A percentile compares a stretch with the other conserved stretches of the same genome.
phyloP scores from a whole-genome alignment of 768 basidiomycete genomes.

The Tephrocybe sp. region DNA sequence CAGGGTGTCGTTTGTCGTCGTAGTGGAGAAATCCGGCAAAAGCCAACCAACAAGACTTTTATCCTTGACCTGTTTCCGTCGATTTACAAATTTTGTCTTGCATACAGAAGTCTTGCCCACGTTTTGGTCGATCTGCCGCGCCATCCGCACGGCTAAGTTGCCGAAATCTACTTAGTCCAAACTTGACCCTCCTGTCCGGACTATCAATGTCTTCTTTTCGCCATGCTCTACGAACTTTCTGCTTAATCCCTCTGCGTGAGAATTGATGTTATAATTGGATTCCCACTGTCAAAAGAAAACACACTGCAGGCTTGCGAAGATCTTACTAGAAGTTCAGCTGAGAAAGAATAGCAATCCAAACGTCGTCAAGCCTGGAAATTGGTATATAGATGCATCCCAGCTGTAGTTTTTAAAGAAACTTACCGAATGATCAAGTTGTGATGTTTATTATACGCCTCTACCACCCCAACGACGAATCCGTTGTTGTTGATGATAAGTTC shows the following conservation, averaged over 20 bases:
- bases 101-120: not conserved
- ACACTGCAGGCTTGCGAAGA: too few species aligned
- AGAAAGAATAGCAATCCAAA: slow-evolving; percentile 42
- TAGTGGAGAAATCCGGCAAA: slow-evolving; percentile 1
- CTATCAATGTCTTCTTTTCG: too few species aligned
- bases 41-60: not conserved
- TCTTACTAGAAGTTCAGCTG: slow-evolving; percentile 35
- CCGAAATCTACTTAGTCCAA: slow-evolving; percentile 28
- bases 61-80: slow-evolving; percentile 2
- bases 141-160: slow-evolving; percentile 25
- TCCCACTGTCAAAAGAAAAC: too few species aligned
- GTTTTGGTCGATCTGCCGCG: not conserved
- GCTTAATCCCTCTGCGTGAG: too few species aligned
- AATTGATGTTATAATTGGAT: too few species aligned
- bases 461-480: not conserved
- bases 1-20: slow-evolving; percentile 3
- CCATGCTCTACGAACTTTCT: too few species aligned
- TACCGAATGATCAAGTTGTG: not conserved
- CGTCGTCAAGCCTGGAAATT: slow-evolving; percentile 38
- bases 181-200: not conserved
- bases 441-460: not conserved
- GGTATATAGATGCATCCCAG: not conserved
- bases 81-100: not conserved
- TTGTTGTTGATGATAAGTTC: not conserved
- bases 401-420: not conserved